Evolutionary conservation across 1,284 basidiomycete genomes (phyloP).

Genomic region (Boletus sp.): DNA sequence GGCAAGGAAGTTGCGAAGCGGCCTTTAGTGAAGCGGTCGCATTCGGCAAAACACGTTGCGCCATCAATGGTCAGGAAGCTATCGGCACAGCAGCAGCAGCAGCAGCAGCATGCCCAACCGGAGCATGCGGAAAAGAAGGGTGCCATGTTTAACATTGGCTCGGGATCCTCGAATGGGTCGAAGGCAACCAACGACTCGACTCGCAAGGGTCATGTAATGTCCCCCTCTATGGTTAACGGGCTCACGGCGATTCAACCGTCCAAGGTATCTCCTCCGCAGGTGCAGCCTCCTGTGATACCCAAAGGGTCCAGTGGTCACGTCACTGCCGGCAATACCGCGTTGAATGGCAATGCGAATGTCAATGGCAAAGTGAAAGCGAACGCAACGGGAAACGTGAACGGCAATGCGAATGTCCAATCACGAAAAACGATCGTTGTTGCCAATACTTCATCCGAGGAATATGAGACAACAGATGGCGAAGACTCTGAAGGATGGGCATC

Average conservation of each 20-base stretch:
- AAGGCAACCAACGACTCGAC: constrained; percentile 33
- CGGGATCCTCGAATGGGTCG: constrained; percentile 51
- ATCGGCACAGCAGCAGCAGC: constrained; percentile 28
- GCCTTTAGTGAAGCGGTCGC: constrained; percentile 26
- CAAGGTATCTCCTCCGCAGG: constrained; percentile 8
- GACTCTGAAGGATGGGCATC: constrained; percentile 54
- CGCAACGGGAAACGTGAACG: constrained; percentile 8
- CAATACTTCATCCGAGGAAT: constrained; percentile 38
- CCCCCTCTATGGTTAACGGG: constrained; percentile 13
- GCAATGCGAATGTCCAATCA: constrained; percentile 19
- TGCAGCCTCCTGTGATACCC: constrained; percentile 22
- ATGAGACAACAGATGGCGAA: constrained; percentile 45
- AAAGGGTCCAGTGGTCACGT: constrained; percentile 11
- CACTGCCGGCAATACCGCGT: not conserved
- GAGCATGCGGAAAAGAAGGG: constrained; percentile 26
- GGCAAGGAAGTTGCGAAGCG: constrained; percentile 31
- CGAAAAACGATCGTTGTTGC: constrained; percentile 35
- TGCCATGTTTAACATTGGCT: constrained; percentile 54
- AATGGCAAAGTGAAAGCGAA: constrained; percentile 18
- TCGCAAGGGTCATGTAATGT: constrained; percentile 9
- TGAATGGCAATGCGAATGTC: constrained; percentile 18
- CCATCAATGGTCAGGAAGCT: constrained; percentile 28
- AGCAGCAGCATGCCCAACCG: constrained; percentile 13
- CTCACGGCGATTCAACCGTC: constrained; percentile 14
- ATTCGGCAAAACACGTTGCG: constrained; percentile 30